Evolutionary conservation across 2,329 filamentous ascomycete genomes (phyloP).

Genomic region (Kalaharituber pfeilii): DNA sequence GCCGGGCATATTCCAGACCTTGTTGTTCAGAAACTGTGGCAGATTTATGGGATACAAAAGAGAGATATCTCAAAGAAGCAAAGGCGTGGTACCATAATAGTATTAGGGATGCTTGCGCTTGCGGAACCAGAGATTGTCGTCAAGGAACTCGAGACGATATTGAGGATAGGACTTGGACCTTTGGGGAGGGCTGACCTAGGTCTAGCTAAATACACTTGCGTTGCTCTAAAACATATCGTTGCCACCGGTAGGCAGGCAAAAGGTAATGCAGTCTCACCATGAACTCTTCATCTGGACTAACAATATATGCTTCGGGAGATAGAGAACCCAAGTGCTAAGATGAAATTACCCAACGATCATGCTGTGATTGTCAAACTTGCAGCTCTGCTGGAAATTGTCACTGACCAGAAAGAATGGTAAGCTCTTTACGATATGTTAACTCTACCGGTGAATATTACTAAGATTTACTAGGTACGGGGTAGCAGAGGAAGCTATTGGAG

Average conservation of each 20-base stretch:
- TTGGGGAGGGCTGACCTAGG: conserved; percentile 69
- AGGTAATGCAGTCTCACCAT: conserved; percentile 44
- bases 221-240: conserved; percentile 80
- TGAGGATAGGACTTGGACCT: conserved; percentile 69
- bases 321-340: conserved; percentile 34
- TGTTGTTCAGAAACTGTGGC: conserved; percentile 87
- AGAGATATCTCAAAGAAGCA: conserved; percentile 85
- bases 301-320: background rate
- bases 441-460: background rate
- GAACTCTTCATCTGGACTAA: background rate
- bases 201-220: conserved; percentile 86
- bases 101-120: conserved; percentile 87
- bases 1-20: conserved; percentile 67
- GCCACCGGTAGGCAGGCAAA: conserved; percentile 65
- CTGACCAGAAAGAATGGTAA: conserved; percentile 84
- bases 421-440: background rate
- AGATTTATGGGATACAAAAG: conserved; percentile 88
- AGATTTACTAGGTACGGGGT: conserved; percentile 44
- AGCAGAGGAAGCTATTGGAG: conserved; percentile 87
- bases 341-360: conserved; percentile 79
- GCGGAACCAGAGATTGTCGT: conserved; percentile 86
- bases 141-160: conserved; percentile 85
- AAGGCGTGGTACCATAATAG: conserved; percentile 81
- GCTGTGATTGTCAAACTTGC: conserved; percentile 67
- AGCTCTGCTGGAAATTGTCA: conserved; percentile 66